Conservation (phyloP, 2,329 filamentous ascomycete genomes). For the Ceratocystis harringtonii region DNA sequence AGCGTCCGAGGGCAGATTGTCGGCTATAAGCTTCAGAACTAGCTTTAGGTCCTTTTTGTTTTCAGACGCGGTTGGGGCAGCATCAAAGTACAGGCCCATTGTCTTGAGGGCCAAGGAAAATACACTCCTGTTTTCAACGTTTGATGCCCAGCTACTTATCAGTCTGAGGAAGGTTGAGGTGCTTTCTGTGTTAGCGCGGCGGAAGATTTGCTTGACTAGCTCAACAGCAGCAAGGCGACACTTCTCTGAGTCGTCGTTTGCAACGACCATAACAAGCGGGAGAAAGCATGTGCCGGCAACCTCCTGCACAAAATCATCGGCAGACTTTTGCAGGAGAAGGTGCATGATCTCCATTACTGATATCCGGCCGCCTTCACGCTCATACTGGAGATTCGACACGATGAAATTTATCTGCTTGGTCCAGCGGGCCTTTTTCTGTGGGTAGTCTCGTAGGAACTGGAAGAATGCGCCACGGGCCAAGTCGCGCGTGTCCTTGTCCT, state of each 20-base stretch:
- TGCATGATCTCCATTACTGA: constrained; percentile 90
- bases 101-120: constrained; percentile 61
- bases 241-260: constrained; percentile 75
- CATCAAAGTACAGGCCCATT: constrained; percentile 71
- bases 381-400: constrained; percentile 79
- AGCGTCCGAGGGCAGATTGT: constrained; percentile 29
- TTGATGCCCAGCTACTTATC: constrained; percentile 57
- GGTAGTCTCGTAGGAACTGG: constrained; percentile 88
- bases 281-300: constrained; percentile 70
- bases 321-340: constrained; percentile 70
- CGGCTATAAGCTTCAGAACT: constrained; percentile 40
- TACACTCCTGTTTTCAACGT: constrained; percentile 54
- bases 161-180: constrained; percentile 54
- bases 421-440: constrained; percentile 80
- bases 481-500: constrained; percentile 75
- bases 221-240: constrained; percentile 71
- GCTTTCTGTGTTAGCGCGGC: constrained; percentile 58
- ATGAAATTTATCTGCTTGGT: constrained; percentile 79
- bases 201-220: constrained; percentile 67
- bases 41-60: constrained; percentile 53
- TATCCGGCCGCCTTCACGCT: constrained; percentile 72
- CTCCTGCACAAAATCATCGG: constrained; percentile 68
- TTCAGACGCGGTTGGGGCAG: constrained; percentile 40
- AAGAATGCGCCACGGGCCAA: constrained; percentile 80
- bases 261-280: constrained; percentile 68